Base-by-base conservation (phyloP, 2,329 filamentous ascomycete species). In the Zelopaecilomyces penicillatus region DNA sequence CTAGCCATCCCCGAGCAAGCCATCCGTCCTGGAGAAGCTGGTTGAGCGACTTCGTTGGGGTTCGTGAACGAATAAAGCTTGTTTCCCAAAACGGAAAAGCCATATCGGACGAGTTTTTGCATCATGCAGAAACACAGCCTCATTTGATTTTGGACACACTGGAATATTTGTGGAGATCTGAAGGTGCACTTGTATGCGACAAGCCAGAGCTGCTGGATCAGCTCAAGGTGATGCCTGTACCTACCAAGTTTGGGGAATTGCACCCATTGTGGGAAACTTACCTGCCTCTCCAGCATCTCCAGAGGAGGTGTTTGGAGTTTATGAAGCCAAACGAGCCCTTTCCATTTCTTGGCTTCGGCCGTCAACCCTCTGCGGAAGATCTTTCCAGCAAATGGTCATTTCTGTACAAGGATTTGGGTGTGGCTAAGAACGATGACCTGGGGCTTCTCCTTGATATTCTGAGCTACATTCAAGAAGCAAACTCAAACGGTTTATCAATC, bases 241-340 rank as follows among this genome's bases (percentile, higher is more conserved):
- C 45, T 5, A 45, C 44, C 9, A 30, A 31, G 8, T 40, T 39
- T 11, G 44, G 47, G 5, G 42, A 34, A 26, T 6, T 43, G 27
- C 39, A 43, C 27, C 41, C 45, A 4, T 27, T 50, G 26, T 47
- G 47, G 41, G 47, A 50, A 19, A 45, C 47, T 19, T 47, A 50
- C 27, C 37, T 50, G 3, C 47, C 47, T 5, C 37, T 50, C 2
- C 37, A 43, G 19, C 29, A 47, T 26, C 39, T 50, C 9, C 42
- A 40, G 29, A 36, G 39, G 11, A 41, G 40, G 3, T 45, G 28
- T 9, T 10, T 31, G 10, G 41, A 44, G n/a, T 50, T 47, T 33
- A 45, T 50, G 42, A 46, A 39, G 4, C 29, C 41, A 12, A 27
- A 42, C 30, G 47, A 50, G 28, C 12, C 31, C 0, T 50, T 50